These are phyloP conservation scores for Annona cherimola DNA, from an alignment of 164 flowering plant genomes.

Conservation along the genomic window DNA sequence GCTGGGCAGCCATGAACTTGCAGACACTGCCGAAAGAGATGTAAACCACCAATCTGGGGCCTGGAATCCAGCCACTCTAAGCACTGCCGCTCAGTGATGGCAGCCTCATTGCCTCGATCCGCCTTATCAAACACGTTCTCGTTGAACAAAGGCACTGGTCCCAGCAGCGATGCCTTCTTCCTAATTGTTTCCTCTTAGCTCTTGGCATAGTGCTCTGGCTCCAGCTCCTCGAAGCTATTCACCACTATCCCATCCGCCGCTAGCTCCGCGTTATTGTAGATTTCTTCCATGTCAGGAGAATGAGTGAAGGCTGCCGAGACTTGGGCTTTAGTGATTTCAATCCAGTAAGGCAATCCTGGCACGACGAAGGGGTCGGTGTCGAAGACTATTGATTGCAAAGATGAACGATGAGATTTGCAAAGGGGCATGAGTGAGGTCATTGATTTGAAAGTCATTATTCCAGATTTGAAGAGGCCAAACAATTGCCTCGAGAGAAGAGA, in stretches of 20 bases:
- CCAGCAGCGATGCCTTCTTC: conserved; percentile 40
- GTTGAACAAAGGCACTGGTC: conserved; percentile 44
- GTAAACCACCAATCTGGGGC: conserved; percentile 38
- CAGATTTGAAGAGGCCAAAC: too few species aligned
- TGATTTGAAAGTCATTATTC: too few species aligned
- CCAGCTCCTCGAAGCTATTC: conserved; percentile 42
- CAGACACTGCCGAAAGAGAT: conserved; percentile 48
- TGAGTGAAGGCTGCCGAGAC: conserved; percentile 10
- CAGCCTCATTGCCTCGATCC: conserved; percentile 30
- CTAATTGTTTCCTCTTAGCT: conserved; percentile 3
- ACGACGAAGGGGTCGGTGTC: conserved; percentile 30
- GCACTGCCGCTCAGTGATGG: conserved; percentile 25
- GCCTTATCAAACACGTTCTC: conserved; percentile 23
- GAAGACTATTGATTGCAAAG: not conserved
- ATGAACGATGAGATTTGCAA: too few species aligned
- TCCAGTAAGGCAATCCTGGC: conserved; percentile 31
- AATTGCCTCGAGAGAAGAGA: too few species aligned
- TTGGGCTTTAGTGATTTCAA: conserved; percentile 32
- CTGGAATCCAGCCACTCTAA: conserved; percentile 41
- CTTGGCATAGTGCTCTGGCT: conserved; percentile 18
- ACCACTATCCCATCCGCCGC: conserved; percentile 34
- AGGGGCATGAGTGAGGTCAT: too few species aligned
- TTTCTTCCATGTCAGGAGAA: not conserved
- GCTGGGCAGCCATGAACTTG: conserved; percentile 20
- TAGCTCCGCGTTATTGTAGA: conserved; percentile 18